Base-by-base conservation (phyloP, 805 yeast species). In the Zygosaccharomyces siamensis region DNA sequence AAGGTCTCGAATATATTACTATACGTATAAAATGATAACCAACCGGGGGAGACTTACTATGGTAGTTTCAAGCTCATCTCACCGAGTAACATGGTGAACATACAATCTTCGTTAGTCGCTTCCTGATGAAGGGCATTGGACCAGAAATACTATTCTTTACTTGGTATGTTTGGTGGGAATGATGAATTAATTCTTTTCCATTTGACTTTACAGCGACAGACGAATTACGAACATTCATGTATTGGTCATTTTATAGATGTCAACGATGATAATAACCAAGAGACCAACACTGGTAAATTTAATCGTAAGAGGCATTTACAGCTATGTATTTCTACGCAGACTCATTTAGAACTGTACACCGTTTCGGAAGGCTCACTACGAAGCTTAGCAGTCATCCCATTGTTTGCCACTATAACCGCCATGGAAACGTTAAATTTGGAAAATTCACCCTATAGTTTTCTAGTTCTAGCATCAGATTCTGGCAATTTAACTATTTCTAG, bases 391-490 rank as follows among this genome's bases (percentile, higher is more conserved):
- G 56, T 64, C 1, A 79, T 78, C 35, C 74, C 79, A 28, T 58
- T 78, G 0, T 84, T 84, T 64, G 83, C 85, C 2, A 72, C 77
- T 5, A 69, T 90, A 3, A 72, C 89, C 40, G 52, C 70, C 3
- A 67, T 87, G 8, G 71, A 70, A 5, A 70, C 77, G 21, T 67
- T 88, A 47, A 74, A 79, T 18, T 62, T 76, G 8, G 72, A 78
- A 0, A 88, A 85, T 0, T 61, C 79, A 0, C 62, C 72, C 0
- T 72, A 70, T 46, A 93, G 88, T 54, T 70, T 70, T 24, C 51
- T 90, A n/a, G 76, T 83, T 5, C 61, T 88, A 2, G 78, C 92
- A 0, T 80, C 93, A 0, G 97, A 90, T 60, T 77, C 95, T 1
- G 97, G 97, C 0, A 79, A 80, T 50, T 53, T 89, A 18, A 70